A percentile compares a stretch with the other conserved stretches of the same genome.
These are phyloP conservation scores for Sclerotinia sclerotiorum DNA, from an alignment of 2,329 filamentous ascomycete genomes.

Conservation along the genomic window DNA sequence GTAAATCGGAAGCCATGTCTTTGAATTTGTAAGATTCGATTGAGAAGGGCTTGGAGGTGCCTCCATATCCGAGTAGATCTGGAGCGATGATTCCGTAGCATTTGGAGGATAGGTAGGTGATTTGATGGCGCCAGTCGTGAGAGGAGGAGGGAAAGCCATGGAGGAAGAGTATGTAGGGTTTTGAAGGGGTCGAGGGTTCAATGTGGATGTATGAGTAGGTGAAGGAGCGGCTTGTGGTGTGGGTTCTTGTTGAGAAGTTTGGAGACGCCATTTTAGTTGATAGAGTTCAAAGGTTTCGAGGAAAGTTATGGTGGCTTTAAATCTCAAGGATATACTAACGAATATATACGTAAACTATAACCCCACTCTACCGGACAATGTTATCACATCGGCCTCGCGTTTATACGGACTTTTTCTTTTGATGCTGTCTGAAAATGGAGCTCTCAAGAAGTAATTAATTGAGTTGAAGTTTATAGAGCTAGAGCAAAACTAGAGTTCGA, in stretches of 20 bases:
- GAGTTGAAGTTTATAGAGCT: too few species aligned
- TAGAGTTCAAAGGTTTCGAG: neutral
- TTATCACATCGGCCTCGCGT: too few species aligned
- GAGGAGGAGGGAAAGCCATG: slow-evolving; percentile 51
- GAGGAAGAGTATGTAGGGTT: slow-evolving; percentile 44
- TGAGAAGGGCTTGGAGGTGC: slow-evolving; percentile 39
- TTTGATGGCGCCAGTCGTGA: slow-evolving; percentile 44
- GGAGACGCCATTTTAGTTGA: neutral
- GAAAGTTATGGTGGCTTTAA: neutral
- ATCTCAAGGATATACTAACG: neutral
- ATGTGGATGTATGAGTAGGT: slow-evolving; percentile 17
- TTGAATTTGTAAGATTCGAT: slow-evolving; percentile 35
- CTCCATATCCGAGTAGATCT: slow-evolving; percentile 46
- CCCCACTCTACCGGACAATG: too few species aligned
- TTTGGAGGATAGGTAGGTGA: slow-evolving; percentile 30
- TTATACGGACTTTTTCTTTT: too few species aligned
- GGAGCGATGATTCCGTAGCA: slow-evolving; percentile 48
- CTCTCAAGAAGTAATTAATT: too few species aligned
- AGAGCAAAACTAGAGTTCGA: too few species aligned
- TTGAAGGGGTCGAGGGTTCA: neutral
- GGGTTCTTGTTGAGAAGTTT: neutral
- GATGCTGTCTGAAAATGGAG: too few species aligned
- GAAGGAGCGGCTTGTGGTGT: slow-evolving; percentile 1
- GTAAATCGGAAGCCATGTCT: slow-evolving; percentile 41
- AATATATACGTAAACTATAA: neutral